Base-by-base conservation (phyloP, 2,329 filamentous ascomycete species). In the Zasmidium angulare region DNA sequence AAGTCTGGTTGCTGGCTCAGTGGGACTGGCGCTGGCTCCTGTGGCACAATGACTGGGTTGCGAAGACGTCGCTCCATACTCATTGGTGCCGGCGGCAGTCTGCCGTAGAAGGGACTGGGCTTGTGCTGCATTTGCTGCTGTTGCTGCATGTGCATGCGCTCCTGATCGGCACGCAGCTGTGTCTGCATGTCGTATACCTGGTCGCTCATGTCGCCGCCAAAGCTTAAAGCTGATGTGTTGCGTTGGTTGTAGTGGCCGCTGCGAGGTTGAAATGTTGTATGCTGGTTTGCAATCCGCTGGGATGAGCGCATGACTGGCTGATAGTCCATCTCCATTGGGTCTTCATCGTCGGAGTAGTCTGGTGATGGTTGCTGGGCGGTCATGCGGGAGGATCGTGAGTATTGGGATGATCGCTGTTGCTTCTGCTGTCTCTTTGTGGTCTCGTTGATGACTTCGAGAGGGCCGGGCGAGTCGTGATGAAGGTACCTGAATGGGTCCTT, bases 271-370 rank as follows among this genome's bases (percentile, higher is more conserved):
- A 69, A 36, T 23, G 58, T 52, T 53, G 66, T 62, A 50, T 62
- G 58, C 51, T 62, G 60, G 50, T 62, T 63, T 12, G 56, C n/a
- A 9, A 53, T 21, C 10, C 53, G 52, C 21, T 62, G 66, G 4
- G 63, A 65, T 22, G 62, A 63, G 19, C 61, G 52, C 61, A 66
- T 62, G 36, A 62, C 59, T 24, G 59, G 61, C 36, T 53, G 56
- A 0, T 87, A 87, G 1, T 86, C 84, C 86, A 89, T 91, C 68
- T 92, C 89, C 89, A 93, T 92, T 56, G 83, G 82, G 43, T 88
- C 84, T 1, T 77, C 77, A 58, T 68, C 61, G 24, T 68, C 65
- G 10, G 67, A 68, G 53, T 67, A 62, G 26, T 69, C 68, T 14
- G 63, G 63, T 36, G 71, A 58, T 54, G 64, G 60, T 62, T 64